Evolutionary conservation across 2,329 filamentous ascomycete species (phyloP).

Genomic region (Cercospora sojina): DNA sequence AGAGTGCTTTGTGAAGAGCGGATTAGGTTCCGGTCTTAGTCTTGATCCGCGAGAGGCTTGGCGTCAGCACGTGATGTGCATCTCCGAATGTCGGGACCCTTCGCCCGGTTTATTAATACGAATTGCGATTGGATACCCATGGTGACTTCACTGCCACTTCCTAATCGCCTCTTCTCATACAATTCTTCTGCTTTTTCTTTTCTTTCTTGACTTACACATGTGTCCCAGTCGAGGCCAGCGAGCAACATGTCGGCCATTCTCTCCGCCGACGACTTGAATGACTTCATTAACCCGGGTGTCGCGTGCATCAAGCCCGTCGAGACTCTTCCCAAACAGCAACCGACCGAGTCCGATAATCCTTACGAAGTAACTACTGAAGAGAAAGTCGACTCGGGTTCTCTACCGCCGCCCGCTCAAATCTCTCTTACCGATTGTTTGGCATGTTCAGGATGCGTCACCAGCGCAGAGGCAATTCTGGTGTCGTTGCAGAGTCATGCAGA

Average conservation of each 20-base stretch:
- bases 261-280: slow-evolving; percentile 93
- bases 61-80: not conserved
- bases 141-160: slow-evolving; percentile 6
- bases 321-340: slow-evolving; percentile 69
- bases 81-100: slow-evolving; percentile 10
- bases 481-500: slow-evolving; percentile 91
- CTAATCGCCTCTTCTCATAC: slow-evolving; percentile 5
- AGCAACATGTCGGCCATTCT: slow-evolving; percentile 87
- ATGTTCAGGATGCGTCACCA: slow-evolving; percentile 96
- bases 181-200: not conserved
- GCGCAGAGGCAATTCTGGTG: slow-evolving; percentile 94
- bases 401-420: slow-evolving; percentile 77
- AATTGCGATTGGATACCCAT: slow-evolving; percentile 1
- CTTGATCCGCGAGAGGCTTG: not conserved
- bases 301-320: slow-evolving; percentile 98
- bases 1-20: slow-evolving; percentile 8
- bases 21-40: slow-evolving; percentile 5
- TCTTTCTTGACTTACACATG: slow-evolving; percentile 23
- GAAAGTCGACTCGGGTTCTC: slow-evolving; percentile 54
- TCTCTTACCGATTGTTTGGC: slow-evolving; percentile 96
- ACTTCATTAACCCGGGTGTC: slow-evolving; percentile 97
- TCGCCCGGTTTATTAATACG: slow-evolving; percentile 13
- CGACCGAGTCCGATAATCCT: slow-evolving; percentile 46
- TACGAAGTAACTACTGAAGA: slow-evolving; percentile 96
- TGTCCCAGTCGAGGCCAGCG: slow-evolving; percentile 32